Evolutionary conservation across 208 protist species (phyloP), one percentile per base, ranked within the genome.

Genomic region (Lotmaria passim): DNA sequence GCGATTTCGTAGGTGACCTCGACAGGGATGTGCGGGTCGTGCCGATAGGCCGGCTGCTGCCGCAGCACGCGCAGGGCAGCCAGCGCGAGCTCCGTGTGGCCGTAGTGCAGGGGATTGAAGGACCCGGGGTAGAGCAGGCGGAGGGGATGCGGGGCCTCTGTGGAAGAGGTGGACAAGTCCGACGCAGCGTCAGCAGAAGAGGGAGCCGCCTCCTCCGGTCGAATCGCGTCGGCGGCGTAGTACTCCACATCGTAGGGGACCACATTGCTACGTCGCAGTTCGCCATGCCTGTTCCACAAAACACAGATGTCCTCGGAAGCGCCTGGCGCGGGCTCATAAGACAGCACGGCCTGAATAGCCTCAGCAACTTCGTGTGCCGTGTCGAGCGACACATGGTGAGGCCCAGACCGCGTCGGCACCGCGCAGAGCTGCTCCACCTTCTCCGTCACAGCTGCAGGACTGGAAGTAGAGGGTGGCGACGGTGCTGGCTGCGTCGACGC

Each of bases 71-170:
- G 57, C 6, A 43, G 36, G 10, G 84, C 85, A 3, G 78, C 84
- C 15, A 72, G 75, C 11, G 71, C 85, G 12, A 94, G 77, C 72
- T 91, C 85, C 4, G 83, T 90, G 78, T 94, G 89, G 6, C 89
- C 89, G 71, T 83, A 92, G 67, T 94, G 89, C 48, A 94, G 65
- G 5, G 89, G 89, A 52, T 75, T 73, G 61, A 92, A 94, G 19
- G 86, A 92, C 12, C 89, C 89, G 7, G 89, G 84, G 74, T 86
- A 92, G 39, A 94, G 75, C 24, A 94, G 74, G 2, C 63, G 63
- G 3, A 89, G 41, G 6, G 44, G 68, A 5, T 31, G 51, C n/a
- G 39, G 5, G 4, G 36, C 33, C n/a, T 21, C 46, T 3, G 34
- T 14, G 50, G 28, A n/a, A 15, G 31, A 7, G 28, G n/a, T n/a